Evolutionary conservation across 2,329 filamentous ascomycete species (phyloP).

Genomic region (Aspergillus sp.): DNA sequence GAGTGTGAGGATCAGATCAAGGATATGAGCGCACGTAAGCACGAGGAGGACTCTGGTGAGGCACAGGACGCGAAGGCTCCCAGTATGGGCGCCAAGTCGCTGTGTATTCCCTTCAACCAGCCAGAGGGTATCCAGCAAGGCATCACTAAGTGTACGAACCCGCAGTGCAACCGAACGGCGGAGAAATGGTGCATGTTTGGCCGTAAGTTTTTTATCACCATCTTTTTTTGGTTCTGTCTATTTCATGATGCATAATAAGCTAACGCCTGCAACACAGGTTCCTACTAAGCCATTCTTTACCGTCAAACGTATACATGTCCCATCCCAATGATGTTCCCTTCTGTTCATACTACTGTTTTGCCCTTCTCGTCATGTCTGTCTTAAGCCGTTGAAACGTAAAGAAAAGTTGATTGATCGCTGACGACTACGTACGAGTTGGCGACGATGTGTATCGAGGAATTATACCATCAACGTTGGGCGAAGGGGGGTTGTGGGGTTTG

Average conservation of each 20-base stretch:
- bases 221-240: not conserved
- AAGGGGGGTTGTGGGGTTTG: too few relatives aligned
- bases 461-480: too few relatives aligned
- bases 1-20: conserved; percentile 94
- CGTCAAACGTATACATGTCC: not conserved
- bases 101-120: conserved; percentile 79
- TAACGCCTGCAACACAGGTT: conserved; percentile 13
- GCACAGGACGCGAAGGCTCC: conserved; percentile 65
- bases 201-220: conserved; percentile 38
- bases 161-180: conserved; percentile 67
- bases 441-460: too few relatives aligned
- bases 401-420: too few relatives aligned
- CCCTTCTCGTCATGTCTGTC: too few relatives aligned
- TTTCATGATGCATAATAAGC: conserved; percentile 2
- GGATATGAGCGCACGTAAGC: conserved; percentile 74
- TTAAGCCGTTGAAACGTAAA: too few relatives aligned
- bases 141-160: conserved; percentile 86
- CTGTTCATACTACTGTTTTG: not conserved
- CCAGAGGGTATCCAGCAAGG: conserved; percentile 69
- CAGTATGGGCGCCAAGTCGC: conserved; percentile 66
- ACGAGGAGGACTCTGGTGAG: conserved; percentile 52
- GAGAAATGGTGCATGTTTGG: conserved; percentile 93
- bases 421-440: too few relatives aligned
- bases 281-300: conserved; percentile 17
- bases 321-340: not conserved